These are phyloP conservation scores for Chaetoceros tenuissimus DNA, from an alignment of 108 stramenopile genomes.

Conservation along the genomic window DNA sequence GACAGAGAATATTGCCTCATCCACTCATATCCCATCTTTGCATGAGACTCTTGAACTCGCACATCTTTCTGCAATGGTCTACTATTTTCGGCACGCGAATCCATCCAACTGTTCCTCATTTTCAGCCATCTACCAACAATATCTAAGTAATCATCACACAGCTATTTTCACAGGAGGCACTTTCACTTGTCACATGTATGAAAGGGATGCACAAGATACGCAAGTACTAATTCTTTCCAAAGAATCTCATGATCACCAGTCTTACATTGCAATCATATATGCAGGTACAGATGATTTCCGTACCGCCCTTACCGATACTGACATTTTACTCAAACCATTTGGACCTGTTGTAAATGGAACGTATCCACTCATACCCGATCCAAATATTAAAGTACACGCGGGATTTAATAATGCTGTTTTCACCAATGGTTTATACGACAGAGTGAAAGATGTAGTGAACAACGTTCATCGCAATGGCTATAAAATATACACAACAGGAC, in stretches of 20 bases:
- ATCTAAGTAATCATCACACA: background rate
- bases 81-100: conserved; percentile 13
- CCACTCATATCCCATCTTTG: conserved; percentile 21
- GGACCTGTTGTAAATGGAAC: conserved; percentile 29
- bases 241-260: conserved; percentile 4
- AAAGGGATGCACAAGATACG: conserved; percentile 30
- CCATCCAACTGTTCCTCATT: conserved; percentile 1
- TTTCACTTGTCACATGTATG: conserved; percentile 52
- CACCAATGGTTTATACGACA: conserved; percentile 29
- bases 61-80: conserved; percentile 22
- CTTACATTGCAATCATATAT: conserved; percentile 64
- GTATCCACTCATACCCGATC: conserved; percentile 10
- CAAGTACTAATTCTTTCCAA: conserved; percentile 54
- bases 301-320: conserved; percentile 58
- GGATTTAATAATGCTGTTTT: conserved; percentile 82
- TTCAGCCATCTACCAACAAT: background rate
- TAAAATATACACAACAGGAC: conserved; percentile 57
- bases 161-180: background rate
- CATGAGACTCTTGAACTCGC: conserved; percentile 35
- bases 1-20: background rate
- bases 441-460: conserved; percentile 19
- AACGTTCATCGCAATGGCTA: conserved; percentile 11
- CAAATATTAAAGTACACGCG: conserved; percentile 43
- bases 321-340: conserved; percentile 48
- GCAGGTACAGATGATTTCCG: conserved; percentile 76